phyloP scores from a whole-genome alignment of 371 early-diverging fungal species.

The Batrachochytrium dendrobatidis region DNA sequence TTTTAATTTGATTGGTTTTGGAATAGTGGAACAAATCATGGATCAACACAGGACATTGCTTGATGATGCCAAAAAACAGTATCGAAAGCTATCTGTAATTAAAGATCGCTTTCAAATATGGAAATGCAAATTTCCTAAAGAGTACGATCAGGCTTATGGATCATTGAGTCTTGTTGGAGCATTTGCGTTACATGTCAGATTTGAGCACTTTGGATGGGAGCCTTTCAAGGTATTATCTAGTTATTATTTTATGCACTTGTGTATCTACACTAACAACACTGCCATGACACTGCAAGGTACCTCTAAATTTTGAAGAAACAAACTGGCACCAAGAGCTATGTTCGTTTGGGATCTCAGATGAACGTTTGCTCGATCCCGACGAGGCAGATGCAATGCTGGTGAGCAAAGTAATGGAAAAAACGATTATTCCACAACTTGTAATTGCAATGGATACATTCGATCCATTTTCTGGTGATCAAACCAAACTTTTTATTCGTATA shows the following conservation, averaged over 20 bases:
- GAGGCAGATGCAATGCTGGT: constrained; percentile 51
- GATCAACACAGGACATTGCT: neutral
- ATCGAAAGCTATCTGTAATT: constrained; percentile 42
- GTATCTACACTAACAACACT: too few relatives aligned
- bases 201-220: constrained; percentile 56
- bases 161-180: constrained; percentile 59
- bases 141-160: constrained; percentile 64
- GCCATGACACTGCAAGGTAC: too few relatives aligned
- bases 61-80: constrained; percentile 52
- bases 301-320: constrained; percentile 45
- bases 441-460: constrained; percentile 4
- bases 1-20: too few relatives aligned
- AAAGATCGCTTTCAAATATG: constrained; percentile 57
- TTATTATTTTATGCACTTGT: neutral
- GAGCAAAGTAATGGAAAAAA: constrained; percentile 45
- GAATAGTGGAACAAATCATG: constrained; percentile 1
- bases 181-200: constrained; percentile 61
- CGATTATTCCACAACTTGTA: constrained; percentile 14
- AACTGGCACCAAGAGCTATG: constrained; percentile 45
- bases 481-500: neutral
- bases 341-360: constrained; percentile 37
- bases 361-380: constrained; percentile 33
- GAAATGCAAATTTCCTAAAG: constrained; percentile 53
- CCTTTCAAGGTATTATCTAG: constrained; percentile 31
- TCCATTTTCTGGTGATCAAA: constrained; percentile 10